Conservation (phyloP, 192 early-diverging fungal species). For the Chytriomyces sp. region DNA sequence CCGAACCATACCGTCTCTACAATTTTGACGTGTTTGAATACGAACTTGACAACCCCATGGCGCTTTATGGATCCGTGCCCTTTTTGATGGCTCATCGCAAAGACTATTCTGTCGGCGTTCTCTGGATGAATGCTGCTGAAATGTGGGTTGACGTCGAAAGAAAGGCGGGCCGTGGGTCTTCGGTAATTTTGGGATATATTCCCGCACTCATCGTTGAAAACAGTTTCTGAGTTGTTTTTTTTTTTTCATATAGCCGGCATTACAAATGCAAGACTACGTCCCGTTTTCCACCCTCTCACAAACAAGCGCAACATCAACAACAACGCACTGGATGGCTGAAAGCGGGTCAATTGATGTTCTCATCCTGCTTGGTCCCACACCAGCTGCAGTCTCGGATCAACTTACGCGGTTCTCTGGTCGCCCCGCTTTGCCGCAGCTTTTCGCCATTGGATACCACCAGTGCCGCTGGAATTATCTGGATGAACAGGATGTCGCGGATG, state of each 20-base stretch:
- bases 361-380: conserved; percentile 75
- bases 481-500: conserved; percentile 83
- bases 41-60: conserved; percentile 92
- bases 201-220: too few species aligned
- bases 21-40: conserved; percentile 99
- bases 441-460: conserved; percentile 94
- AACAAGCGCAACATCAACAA: conserved; percentile 48
- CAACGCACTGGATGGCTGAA: conserved; percentile 95
- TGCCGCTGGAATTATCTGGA: conserved; percentile 98
- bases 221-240: too few species aligned
- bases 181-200: neutral
- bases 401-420: conserved; percentile 81
- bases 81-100: conserved; percentile 90
- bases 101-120: conserved; percentile 64
- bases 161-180: conserved; percentile 10
- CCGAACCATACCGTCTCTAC: conserved; percentile 94
- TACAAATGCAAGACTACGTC: conserved; percentile 30
- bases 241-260: neutral
- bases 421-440: conserved; percentile 82
- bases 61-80: conserved; percentile 93
- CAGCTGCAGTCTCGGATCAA: conserved; percentile 70
- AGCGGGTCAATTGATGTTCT: conserved; percentile 89
- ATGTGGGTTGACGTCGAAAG: conserved; percentile 96
- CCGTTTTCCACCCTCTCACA: conserved; percentile 21
- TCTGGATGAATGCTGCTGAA: conserved; percentile 95